Evolutionary conservation across 768 basidiomycete species (phyloP).

Genomic region (Hypsizygus marmoreus): DNA sequence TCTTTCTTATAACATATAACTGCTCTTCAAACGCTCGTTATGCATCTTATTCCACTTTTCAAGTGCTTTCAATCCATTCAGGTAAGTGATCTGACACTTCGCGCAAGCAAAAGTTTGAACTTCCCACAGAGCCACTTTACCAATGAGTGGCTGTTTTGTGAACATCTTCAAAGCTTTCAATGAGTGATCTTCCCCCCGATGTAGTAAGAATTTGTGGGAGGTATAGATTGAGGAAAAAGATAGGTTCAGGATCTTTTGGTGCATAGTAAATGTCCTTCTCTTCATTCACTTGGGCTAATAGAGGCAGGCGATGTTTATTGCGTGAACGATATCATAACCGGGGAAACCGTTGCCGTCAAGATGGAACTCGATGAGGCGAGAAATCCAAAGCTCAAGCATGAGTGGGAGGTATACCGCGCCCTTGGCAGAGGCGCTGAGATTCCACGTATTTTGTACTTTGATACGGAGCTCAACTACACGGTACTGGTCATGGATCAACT

Average conservation of each 20-base stretch:
- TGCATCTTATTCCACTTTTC: too few species aligned
- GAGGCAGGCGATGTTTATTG: conserved; percentile 74
- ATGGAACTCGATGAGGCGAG: conserved; percentile 44
- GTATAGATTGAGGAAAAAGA: background rate
- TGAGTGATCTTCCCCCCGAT: too few species aligned
- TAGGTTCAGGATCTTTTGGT: conserved; percentile 7
- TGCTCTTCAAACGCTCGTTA: too few species aligned
- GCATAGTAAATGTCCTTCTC: too few species aligned
- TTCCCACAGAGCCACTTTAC: too few species aligned
- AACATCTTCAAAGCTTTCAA: too few species aligned
- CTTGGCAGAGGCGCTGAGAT: conserved; percentile 73
- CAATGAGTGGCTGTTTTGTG: too few species aligned
- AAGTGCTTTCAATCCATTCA: too few species aligned
- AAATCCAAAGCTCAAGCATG: conserved; percentile 81
- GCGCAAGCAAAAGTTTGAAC: too few species aligned
- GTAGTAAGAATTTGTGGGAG: conserved; percentile 7
- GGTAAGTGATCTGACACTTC: too few species aligned
- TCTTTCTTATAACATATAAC: too few species aligned
- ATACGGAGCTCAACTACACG: conserved; percentile 49
- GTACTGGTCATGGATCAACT: conserved; percentile 74
- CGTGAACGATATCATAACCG: conserved; percentile 80
- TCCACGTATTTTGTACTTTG: conserved; percentile 73
- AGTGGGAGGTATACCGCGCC: conserved; percentile 67
- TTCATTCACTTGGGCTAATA: background rate
- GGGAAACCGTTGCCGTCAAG: conserved; percentile 84